Conservation (phyloP, 345 rosid species). For the Citropsis articulata region DNA sequence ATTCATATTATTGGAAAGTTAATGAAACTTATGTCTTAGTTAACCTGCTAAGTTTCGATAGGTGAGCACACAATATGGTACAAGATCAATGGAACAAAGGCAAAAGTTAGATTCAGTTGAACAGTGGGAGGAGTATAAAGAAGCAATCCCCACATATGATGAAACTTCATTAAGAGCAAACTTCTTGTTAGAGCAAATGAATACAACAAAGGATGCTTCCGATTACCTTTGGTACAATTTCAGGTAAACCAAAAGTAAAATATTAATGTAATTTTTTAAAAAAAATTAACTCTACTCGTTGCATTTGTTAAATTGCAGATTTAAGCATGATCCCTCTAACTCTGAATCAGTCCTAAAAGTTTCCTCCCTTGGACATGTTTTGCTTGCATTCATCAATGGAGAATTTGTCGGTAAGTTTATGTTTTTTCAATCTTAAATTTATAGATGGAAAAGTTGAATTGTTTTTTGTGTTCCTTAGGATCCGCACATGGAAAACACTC, state of each 20-base stretch:
- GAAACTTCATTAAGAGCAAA: conserved; percentile 30
- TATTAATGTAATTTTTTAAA: no score
- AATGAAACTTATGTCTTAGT: no score
- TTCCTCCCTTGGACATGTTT: conserved; percentile 43
- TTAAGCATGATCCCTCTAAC: conserved; percentile 17
- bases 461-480: conserved; percentile 20
- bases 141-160: conserved; percentile 31
- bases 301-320: conserved; percentile 21
- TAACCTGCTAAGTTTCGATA: conserved; percentile 10
- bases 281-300: no score
- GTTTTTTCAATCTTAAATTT: no score
- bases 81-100: conserved; percentile 26
- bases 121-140: conserved; percentile 40
- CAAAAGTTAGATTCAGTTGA: conserved; percentile 17
- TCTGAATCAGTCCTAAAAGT: conserved; percentile 26
- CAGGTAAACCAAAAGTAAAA: conserved; percentile 26
- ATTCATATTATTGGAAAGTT: no score
- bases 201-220: conserved; percentile 41
- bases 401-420: neutral
- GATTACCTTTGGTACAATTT: conserved; percentile 58
- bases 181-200: conserved; percentile 40
- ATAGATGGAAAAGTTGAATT: no score
- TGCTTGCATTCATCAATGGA: conserved; percentile 49
- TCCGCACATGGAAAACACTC: conserved; percentile 38
- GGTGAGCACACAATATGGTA: conserved; percentile 31